Evolutionary conservation across 83 land plant genomes (phyloP).

Genomic region (Picea abies): DNA sequence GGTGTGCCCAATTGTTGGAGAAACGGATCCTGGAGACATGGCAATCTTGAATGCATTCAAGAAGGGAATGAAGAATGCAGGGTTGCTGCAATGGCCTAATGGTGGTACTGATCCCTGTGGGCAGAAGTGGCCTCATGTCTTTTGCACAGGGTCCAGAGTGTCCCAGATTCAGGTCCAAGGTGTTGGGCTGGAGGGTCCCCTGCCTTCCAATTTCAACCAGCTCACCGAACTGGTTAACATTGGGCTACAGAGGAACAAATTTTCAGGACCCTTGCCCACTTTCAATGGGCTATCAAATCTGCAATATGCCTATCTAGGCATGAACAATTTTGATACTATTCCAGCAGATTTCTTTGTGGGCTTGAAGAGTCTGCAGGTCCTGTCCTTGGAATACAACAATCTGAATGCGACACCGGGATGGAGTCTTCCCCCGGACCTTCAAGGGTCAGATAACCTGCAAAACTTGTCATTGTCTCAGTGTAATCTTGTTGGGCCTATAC

Average conservation of each 20-base stretch:
- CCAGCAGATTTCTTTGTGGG: constrained; percentile 81
- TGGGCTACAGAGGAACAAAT: constrained; percentile 68
- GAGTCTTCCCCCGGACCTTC: constrained; percentile 49
- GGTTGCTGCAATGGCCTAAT: constrained; percentile 68
- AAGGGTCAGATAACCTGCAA: constrained; percentile 36
- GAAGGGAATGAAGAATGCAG: constrained; percentile 63
- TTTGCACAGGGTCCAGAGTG: constrained; percentile 46
- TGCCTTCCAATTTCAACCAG: constrained; percentile 68
- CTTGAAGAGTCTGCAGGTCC: constrained; percentile 28
- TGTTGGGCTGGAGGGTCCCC: constrained; percentile 56
- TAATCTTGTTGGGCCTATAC: constrained; percentile 67
- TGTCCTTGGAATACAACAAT: constrained; percentile 60
- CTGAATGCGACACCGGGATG: constrained; percentile 60
- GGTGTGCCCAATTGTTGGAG: not conserved
- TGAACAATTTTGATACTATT: constrained; percentile 65
- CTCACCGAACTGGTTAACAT: constrained; percentile 44
- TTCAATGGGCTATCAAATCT: constrained; percentile 63
- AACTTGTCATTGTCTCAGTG: constrained; percentile 52
- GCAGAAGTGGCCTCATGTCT: constrained; percentile 50
- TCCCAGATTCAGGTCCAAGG: constrained; percentile 61
- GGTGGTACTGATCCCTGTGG: constrained; percentile 77
- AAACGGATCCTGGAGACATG: constrained; percentile 55
- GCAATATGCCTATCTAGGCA: constrained; percentile 45
- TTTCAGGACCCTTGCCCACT: constrained; percentile 64
- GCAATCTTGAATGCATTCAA: constrained; percentile 49